Conservation (phyloP, 1,284 basidiomycete genomes). For the Malassezia nana region DNA sequence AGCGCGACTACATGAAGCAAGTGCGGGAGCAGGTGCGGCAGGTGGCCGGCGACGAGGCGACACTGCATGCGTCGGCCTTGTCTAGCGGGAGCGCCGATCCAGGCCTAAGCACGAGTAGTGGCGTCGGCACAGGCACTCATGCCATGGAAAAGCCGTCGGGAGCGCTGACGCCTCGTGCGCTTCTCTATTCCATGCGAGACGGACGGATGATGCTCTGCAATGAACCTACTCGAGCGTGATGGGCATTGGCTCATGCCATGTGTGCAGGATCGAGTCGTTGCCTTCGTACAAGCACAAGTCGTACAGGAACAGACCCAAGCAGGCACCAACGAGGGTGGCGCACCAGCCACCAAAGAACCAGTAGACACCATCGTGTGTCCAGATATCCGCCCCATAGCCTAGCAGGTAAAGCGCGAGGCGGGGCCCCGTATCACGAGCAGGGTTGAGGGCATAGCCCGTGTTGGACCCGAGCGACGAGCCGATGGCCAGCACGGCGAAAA, state of each 20-base stretch:
- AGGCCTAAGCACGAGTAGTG: background rate
- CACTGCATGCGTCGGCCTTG: background rate
- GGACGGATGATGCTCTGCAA: conserved; percentile 1
- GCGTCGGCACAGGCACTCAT: background rate
- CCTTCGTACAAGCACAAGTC: conserved; percentile 48
- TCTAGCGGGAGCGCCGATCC: background rate
- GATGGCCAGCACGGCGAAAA: conserved; percentile 56
- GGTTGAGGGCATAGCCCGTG: conserved; percentile 59
- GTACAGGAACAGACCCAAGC: conserved; percentile 44
- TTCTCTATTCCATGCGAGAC: conserved; percentile 12
- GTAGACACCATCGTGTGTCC: conserved; percentile 56
- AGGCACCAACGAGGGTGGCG: conserved; percentile 37
- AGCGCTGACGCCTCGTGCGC: background rate
- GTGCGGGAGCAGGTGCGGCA: conserved; percentile 3
- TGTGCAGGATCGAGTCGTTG: conserved; percentile 42
- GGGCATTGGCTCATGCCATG: background rate
- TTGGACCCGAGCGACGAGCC: conserved; percentile 56
- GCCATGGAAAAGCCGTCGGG: background rate
- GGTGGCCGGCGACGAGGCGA: background rate
- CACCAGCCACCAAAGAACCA: conserved; percentile 62
- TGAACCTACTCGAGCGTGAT: background rate
- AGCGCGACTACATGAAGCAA: conserved; percentile 28
- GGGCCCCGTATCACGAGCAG: conserved; percentile 60
- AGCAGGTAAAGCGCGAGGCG: conserved; percentile 57
- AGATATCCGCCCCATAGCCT: conserved; percentile 55